Conservation (phyloP, 306 rosid genomes). For the Cotoneaster glaucophyllus region DNA sequence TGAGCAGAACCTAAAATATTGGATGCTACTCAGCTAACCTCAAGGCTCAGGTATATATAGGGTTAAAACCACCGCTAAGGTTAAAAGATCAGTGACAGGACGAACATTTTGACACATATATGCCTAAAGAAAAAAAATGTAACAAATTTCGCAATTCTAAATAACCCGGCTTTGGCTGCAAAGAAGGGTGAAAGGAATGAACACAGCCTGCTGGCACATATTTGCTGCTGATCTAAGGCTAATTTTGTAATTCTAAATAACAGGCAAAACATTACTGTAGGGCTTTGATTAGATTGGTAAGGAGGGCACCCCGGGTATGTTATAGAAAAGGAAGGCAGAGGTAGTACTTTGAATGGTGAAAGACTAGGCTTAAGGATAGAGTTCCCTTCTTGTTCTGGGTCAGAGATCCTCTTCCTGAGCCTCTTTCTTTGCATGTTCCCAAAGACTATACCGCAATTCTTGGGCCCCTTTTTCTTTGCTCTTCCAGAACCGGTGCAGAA, state of each 20-base stretch:
- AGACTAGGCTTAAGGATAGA: too few species aligned
- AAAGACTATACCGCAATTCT: too few species aligned
- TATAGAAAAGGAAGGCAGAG: too few species aligned
- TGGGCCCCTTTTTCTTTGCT: too few species aligned
- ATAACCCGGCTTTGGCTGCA: not conserved
- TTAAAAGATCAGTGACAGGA: not conserved
- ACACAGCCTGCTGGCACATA: not conserved
- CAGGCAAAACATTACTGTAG: too few species aligned
- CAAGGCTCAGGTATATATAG: not conserved
- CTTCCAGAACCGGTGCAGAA: too few species aligned
- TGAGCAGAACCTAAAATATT: not conserved
- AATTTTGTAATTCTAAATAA: not conserved
- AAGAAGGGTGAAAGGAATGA: not conserved
- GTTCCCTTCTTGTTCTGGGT: too few species aligned
- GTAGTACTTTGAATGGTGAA: too few species aligned
- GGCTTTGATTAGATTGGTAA: too few species aligned
- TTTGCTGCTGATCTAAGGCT: not conserved
- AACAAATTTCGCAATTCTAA: not conserved
- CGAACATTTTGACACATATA: not conserved
- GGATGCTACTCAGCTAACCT: not conserved
- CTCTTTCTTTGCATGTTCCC: too few species aligned
- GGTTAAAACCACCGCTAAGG: not conserved
- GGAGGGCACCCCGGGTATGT: too few species aligned
- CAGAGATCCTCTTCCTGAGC: too few species aligned
- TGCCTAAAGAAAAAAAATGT: not conserved